Conservation (phyloP, 2,329 filamentous ascomycete species). For the Exophiala mesophila region DNA sequence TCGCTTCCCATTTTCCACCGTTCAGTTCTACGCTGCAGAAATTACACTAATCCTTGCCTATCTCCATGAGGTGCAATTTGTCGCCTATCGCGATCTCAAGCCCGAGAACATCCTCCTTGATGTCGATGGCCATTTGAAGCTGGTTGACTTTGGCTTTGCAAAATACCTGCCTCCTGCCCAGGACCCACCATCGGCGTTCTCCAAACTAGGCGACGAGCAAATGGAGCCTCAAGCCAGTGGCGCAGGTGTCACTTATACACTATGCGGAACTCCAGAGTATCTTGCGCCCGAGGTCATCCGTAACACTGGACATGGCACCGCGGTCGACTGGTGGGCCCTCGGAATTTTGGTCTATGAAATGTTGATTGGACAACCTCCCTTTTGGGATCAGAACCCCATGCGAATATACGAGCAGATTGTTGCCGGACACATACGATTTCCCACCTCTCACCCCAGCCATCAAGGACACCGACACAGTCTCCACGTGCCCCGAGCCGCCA, state of each 20-base stretch:
- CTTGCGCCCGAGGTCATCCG: constrained; percentile 63
- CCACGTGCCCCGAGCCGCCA: constrained; percentile 41
- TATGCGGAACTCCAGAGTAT: constrained; percentile 64
- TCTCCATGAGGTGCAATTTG: constrained; percentile 58
- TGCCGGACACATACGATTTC: constrained; percentile 58
- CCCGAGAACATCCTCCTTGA: constrained; percentile 67
- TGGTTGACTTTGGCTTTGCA: constrained; percentile 65
- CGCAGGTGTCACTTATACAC: constrained; percentile 51
- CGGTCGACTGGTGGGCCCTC: constrained; percentile 66
- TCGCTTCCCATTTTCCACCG: constrained; percentile 55
- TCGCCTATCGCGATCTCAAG: constrained; percentile 63
- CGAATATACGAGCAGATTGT: constrained; percentile 66
- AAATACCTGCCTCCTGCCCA: constrained; percentile 50
- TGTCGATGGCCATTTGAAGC: constrained; percentile 59
- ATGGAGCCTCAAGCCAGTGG: constrained; percentile 19
- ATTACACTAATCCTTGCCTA: constrained; percentile 62
- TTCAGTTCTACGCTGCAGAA: constrained; percentile 62
- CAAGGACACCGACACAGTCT: constrained; percentile 22
- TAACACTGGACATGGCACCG: constrained; percentile 60
- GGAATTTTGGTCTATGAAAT: constrained; percentile 65
- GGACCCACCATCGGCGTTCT: constrained; percentile 8
- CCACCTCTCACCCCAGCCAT: constrained; percentile 50
- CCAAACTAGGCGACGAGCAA: constrained; percentile 13
- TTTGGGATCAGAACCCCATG: constrained; percentile 66
- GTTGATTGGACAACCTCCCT: constrained; percentile 61